A percentile compares a stretch with the other conserved stretches of the same genome.
Conservation (phyloP, 805 yeast species). For the Saccharomycopsis selenospora region DNA sequence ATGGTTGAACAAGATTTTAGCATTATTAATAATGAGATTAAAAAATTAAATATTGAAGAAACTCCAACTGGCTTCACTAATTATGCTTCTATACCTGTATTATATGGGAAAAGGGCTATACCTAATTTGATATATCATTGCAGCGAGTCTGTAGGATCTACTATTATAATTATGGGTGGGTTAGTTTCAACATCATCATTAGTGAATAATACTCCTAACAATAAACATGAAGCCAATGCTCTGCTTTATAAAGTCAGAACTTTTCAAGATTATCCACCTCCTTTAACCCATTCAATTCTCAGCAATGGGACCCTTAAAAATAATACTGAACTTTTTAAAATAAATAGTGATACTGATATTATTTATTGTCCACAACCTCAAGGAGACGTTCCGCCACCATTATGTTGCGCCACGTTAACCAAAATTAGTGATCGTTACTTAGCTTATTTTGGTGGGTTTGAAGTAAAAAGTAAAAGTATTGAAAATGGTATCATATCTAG, state of each 20-base stretch:
- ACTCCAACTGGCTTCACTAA: background rate
- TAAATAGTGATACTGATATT: background rate
- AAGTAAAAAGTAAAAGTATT: conserved; percentile 26
- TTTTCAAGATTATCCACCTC: background rate
- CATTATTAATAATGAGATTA: background rate
- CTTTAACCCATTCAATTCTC: background rate
- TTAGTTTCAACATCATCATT: background rate
- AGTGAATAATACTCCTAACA: background rate
- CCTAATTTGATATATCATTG: background rate
- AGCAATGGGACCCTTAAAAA: background rate
- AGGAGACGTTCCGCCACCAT: conserved; percentile 46
- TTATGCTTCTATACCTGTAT: background rate
- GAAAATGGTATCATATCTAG: conserved; percentile 30
- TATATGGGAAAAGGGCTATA: background rate
- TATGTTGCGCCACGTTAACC: conserved; percentile 43
- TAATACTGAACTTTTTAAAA: background rate
- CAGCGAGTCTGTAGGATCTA: background rate
- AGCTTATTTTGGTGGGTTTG: conserved; percentile 64
- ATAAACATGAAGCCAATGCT: no score
- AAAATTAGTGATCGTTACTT: conserved; percentile 48
- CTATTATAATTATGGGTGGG: background rate
- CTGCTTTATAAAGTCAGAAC: background rate
- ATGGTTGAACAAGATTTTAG: no score
- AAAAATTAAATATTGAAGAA: background rate
- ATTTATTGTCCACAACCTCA: conserved; percentile 24